Evolutionary conservation across 2,329 filamentous ascomycete species (phyloP).

Genomic region (Epichloe baconii): DNA sequence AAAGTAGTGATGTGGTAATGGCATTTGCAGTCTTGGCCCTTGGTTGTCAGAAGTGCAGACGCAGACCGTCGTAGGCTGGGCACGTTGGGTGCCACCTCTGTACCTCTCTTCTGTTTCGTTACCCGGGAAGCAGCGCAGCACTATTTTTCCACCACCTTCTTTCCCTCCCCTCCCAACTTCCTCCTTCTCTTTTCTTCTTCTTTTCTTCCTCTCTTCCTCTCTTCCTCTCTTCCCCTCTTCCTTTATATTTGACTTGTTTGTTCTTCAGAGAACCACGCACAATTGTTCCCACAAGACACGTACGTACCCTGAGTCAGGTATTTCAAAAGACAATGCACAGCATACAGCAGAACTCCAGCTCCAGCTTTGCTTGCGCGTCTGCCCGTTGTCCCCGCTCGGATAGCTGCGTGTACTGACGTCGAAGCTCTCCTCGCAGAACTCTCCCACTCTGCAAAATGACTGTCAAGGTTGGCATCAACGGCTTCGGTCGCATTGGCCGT

Average conservation of each 20-base stretch:
- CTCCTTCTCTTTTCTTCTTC: not conserved
- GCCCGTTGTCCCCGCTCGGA: not conserved
- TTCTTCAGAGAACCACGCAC: not conserved
- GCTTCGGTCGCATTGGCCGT: slow-evolving; percentile 98
- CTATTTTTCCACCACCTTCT: slow-evolving; percentile 3
- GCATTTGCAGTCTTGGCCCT: not conserved
- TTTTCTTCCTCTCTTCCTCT: not conserved
- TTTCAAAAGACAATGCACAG: not conserved
- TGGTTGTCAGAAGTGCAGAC: not conserved
- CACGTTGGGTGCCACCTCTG: not conserved
- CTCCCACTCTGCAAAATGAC: slow-evolving; percentile 22
- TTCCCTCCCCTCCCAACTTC: not conserved
- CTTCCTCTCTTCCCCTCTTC: not conserved
- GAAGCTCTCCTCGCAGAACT: slow-evolving; percentile 2
- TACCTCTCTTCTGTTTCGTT: not conserved
- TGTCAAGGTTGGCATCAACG: slow-evolving; percentile 92
- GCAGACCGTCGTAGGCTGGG: not conserved
- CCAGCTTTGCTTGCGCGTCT: not conserved
- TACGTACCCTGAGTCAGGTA: slow-evolving; percentile 2
- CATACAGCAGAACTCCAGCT: not conserved
- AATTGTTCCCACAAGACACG: slow-evolving; percentile 2
- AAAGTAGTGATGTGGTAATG: not conserved
- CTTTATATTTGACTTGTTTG: not conserved
- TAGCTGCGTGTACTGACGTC: slow-evolving; percentile 1
- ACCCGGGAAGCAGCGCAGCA: not conserved